Conservation (phyloP, 2,329 filamentous ascomycete genomes). For the Salinomyces thailandicus region DNA sequence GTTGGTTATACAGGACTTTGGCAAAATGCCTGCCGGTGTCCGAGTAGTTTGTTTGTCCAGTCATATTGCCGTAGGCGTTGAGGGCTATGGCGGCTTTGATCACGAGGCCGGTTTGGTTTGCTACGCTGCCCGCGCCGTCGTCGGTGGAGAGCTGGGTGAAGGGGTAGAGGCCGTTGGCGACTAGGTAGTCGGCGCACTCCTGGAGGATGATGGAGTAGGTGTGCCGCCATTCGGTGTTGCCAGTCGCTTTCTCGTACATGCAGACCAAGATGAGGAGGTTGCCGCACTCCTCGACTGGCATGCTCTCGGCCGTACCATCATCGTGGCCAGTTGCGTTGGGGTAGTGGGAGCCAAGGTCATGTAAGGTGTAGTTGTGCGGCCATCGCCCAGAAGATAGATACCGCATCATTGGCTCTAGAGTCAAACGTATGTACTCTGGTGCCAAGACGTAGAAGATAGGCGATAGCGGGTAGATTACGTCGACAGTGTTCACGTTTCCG, state of each 20-base stretch:
- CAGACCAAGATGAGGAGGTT: slow-evolving; percentile 50
- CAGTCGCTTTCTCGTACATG: slow-evolving; percentile 38
- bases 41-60: slow-evolving; percentile 29
- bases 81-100: slow-evolving; percentile 39
- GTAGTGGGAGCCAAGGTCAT: slow-evolving; percentile 23
- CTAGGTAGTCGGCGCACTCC: slow-evolving; percentile 46
- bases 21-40: slow-evolving; percentile 28
- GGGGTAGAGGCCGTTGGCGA: slow-evolving; percentile 38
- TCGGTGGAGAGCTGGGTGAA: slow-evolving; percentile 12
- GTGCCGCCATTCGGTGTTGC: slow-evolving; percentile 28
- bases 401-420: slow-evolving; percentile 29
- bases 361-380: slow-evolving; percentile 23
- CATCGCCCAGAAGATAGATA: slow-evolving; percentile 24
- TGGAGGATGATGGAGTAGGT: slow-evolving; percentile 37
- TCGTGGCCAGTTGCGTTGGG: slow-evolving; percentile 28
- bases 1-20: slow-evolving; percentile 34
- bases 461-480: slow-evolving; percentile 23
- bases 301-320: slow-evolving; percentile 27
- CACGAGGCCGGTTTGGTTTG: slow-evolving; percentile 38
- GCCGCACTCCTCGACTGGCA: slow-evolving; percentile 51
- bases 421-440: slow-evolving; percentile 26
- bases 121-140: slow-evolving; percentile 31
- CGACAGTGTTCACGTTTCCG: slow-evolving; percentile 25
- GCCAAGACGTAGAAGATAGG: slow-evolving; percentile 24
- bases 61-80: slow-evolving; percentile 34